These are phyloP conservation scores for Diversispora epigaea DNA, from an alignment of 192 early-diverging fungal genomes.

Conservation along the genomic window DNA sequence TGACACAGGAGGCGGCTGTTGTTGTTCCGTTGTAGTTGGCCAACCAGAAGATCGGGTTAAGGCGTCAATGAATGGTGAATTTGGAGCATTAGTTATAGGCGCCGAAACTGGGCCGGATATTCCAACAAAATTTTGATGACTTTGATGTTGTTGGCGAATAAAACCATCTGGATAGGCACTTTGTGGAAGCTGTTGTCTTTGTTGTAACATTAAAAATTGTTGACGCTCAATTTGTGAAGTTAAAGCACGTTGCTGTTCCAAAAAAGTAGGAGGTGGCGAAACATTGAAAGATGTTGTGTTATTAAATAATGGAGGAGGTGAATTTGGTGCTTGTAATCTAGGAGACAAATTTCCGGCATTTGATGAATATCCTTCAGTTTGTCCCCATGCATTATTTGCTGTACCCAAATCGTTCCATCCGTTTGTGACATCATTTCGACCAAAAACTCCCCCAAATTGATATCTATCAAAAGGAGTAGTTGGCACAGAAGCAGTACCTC, in stretches of 20 bases:
- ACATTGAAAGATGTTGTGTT: constrained; percentile 5
- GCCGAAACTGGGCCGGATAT: constrained; percentile 34
- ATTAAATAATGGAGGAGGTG: constrained; percentile 21
- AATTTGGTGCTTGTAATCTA: constrained; percentile 22
- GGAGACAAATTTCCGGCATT: constrained; percentile 24
- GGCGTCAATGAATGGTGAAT: constrained; percentile 26
- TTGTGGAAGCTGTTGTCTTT: constrained; percentile 33
- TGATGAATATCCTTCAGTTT: constrained; percentile 5
- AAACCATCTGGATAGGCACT: constrained; percentile 36
- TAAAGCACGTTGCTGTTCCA: constrained; percentile 35
- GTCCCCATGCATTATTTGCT: constrained; percentile 8
- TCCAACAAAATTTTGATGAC: constrained; percentile 30
- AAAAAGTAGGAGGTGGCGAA: constrained; percentile 13
- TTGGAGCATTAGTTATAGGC: constrained; percentile 32
- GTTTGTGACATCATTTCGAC: constrained; percentile 16
- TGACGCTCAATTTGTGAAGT: constrained; percentile 45
- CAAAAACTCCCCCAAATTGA: constrained; percentile 31
- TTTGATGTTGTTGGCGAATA: constrained; percentile 37
- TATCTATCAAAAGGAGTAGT: constrained; percentile 34
- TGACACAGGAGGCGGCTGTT: constrained; percentile 3
- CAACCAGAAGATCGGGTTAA: constrained; percentile 27
- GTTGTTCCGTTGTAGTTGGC: constrained; percentile 10
- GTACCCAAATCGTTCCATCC: constrained; percentile 24
- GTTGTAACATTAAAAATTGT: constrained; percentile 38
- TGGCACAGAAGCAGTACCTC: constrained; percentile 29